A percentile compares a stretch with the other conserved stretches of the same genome.
phyloP scores from a whole-genome alignment of 352 stramenopile genomes.

The Paralagenidium karlingii region DNA sequence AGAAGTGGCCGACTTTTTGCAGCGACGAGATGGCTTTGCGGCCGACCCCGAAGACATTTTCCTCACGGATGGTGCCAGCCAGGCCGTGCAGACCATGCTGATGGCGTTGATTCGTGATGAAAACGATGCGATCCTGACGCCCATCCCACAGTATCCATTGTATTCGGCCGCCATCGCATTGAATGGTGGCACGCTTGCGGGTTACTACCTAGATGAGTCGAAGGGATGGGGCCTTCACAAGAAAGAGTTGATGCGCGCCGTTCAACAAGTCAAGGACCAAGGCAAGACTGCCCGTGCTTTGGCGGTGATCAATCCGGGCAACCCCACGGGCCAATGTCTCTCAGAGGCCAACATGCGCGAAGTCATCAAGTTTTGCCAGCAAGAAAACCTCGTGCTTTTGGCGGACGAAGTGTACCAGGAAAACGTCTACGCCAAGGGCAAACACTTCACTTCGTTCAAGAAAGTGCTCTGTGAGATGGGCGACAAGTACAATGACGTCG shows the following conservation, averaged over 20 bases:
- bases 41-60: slow-evolving; percentile 93
- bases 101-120: slow-evolving; percentile 82
- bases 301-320: slow-evolving; percentile 99
- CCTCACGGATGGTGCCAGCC: slow-evolving; percentile 94
- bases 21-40: slow-evolving; percentile 80
- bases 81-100: slow-evolving; percentile 90
- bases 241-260: slow-evolving; percentile 84
- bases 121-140: slow-evolving; percentile 88
- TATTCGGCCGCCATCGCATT: slow-evolving; percentile 97
- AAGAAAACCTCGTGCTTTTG: slow-evolving; percentile 92
- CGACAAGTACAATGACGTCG: slow-evolving; percentile 69
- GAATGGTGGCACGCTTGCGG: slow-evolving; percentile 87
- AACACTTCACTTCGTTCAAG: slow-evolving; percentile 92
- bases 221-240: slow-evolving; percentile 84
- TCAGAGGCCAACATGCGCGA: slow-evolving; percentile 84
- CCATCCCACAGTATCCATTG: slow-evolving; percentile 99
- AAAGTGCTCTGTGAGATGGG: slow-evolving; percentile 89
- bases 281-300: slow-evolving; percentile 91
- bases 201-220: slow-evolving; percentile 97
- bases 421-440: slow-evolving; percentile 94
- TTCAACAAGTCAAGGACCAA: slow-evolving; percentile 76
- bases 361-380: slow-evolving; percentile 93
- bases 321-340: slow-evolving; percentile 92
- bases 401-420: slow-evolving; percentile 99
- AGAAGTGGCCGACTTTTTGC: slow-evolving; percentile 85